Conservation (phyloP, 1,139 yeast species). For the Pichia sorboxylosa region DNA sequence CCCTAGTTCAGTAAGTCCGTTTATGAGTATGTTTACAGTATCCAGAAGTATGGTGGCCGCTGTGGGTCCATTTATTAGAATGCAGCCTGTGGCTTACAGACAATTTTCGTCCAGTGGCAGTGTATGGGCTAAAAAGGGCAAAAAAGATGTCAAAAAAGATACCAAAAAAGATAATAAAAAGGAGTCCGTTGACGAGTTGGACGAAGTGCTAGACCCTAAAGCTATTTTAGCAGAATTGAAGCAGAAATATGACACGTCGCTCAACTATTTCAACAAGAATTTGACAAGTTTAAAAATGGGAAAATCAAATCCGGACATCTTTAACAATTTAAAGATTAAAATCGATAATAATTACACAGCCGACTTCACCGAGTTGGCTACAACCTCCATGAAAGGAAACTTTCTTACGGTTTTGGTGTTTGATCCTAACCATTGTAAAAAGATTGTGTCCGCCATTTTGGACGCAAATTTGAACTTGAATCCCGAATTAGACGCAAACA, state of each 20-base stretch:
- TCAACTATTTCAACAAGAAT: constrained; percentile 43
- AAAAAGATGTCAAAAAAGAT: constrained; percentile 6
- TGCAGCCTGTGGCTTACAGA: no score
- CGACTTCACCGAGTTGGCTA: constrained; percentile 57
- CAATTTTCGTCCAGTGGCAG: constrained; percentile 7
- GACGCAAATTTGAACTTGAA: constrained; percentile 62
- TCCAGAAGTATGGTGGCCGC: no score
- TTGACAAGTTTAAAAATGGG: constrained; percentile 59
- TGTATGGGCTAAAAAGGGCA: constrained; percentile 10
- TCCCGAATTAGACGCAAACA: constrained; percentile 64
- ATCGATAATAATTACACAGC: constrained; percentile 33
- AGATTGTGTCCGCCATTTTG: constrained; percentile 57
- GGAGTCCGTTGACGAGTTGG: constrained; percentile 9
- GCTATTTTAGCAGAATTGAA: constrained; percentile 31
- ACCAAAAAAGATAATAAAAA: constrained; percentile 4
- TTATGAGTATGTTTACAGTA: no score
- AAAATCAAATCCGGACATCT: constrained; percentile 51
- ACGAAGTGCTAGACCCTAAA: constrained; percentile 21
- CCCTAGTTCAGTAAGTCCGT: no score
- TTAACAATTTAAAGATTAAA: constrained; percentile 48
- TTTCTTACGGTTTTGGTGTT: constrained; percentile 60
- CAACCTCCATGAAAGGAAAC: constrained; percentile 62
- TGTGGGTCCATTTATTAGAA: no score
- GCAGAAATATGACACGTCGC: constrained; percentile 34
- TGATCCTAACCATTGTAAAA: constrained; percentile 64